phyloP scores from a whole-genome alignment of 2,329 filamentous ascomycete species.

The Aspergillus ibericus region DNA sequence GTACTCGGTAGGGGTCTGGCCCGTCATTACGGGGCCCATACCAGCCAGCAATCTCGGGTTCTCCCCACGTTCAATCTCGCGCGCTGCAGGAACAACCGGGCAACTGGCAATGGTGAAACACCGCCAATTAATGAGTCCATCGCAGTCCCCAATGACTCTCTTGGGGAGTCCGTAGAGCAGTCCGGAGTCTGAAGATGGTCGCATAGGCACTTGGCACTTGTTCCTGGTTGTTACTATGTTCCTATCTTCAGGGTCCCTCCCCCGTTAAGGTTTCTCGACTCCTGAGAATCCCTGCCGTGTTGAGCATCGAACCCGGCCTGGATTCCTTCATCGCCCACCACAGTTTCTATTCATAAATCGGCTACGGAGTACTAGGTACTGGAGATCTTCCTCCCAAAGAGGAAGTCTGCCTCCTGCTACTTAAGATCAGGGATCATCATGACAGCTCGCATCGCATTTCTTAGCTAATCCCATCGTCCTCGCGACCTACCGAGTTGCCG shows the following conservation, averaged over 20 bases:
- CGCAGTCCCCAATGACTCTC: too few relatives aligned
- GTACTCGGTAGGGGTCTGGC: too few relatives aligned
- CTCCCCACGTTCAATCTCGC: background rate
- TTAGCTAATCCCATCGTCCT: background rate
- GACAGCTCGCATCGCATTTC: background rate
- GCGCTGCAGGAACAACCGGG: background rate
- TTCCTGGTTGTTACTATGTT: too few relatives aligned
- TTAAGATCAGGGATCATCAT: background rate
- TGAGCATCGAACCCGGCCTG: background rate
- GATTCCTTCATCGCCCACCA: too few relatives aligned
- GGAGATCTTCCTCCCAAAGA: background rate
- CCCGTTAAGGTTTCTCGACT: background rate
- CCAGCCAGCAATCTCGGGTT: background rate
- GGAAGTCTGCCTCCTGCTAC: too few relatives aligned
- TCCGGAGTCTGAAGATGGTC: too few relatives aligned
- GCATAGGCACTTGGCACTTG: too few relatives aligned
- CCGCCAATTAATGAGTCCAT: background rate
- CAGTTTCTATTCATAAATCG: background rate
- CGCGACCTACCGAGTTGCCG: background rate
- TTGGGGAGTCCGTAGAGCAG: too few relatives aligned
- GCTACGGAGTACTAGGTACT: too few relatives aligned
- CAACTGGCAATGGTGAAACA: background rate
- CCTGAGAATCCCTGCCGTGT: conserved; percentile 7
- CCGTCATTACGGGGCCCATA: background rate
- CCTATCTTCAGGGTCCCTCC: background rate